phyloP scores from a whole-genome alignment of 805 yeast genomes.

The Pichia paraexigua region DNA sequence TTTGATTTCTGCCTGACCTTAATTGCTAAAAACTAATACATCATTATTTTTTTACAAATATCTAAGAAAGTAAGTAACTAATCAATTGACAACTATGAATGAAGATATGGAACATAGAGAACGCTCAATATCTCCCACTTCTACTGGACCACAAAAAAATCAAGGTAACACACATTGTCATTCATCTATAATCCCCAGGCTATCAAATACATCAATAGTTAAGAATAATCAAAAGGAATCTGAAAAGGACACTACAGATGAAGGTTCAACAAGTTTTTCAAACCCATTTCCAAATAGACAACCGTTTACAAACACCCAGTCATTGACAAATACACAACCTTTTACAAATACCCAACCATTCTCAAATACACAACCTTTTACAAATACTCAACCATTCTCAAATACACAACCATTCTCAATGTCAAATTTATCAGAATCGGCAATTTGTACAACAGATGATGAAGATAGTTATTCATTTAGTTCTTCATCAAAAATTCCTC shows the following conservation, averaged over 20 bases:
- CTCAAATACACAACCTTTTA: background rate
- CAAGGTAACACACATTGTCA: background rate
- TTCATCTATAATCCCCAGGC: background rate
- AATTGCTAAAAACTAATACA: background rate
- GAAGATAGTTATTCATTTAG: conserved; percentile 4
- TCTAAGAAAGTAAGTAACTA: background rate
- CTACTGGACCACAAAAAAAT: background rate
- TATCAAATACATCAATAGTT: background rate
- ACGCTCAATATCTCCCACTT: background rate
- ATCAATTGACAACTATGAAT: background rate
- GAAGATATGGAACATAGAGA: background rate
- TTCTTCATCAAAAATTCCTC: background rate
- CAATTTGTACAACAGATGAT: conserved; percentile 20
- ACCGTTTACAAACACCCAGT: background rate
- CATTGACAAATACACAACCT: background rate
- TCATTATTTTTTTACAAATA: background rate
- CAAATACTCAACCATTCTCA: background rate
- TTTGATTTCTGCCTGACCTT: background rate
- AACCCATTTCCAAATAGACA: no score
- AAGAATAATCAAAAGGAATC: background rate
- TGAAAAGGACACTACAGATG: background rate
- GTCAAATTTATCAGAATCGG: conserved; percentile 15
- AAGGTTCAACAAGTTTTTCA: background rate
- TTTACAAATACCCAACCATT: background rate
- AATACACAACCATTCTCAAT: background rate